Evolutionary conservation across 2,329 filamentous ascomycete genomes (phyloP).

Genomic region (Penicillium concentricum): DNA sequence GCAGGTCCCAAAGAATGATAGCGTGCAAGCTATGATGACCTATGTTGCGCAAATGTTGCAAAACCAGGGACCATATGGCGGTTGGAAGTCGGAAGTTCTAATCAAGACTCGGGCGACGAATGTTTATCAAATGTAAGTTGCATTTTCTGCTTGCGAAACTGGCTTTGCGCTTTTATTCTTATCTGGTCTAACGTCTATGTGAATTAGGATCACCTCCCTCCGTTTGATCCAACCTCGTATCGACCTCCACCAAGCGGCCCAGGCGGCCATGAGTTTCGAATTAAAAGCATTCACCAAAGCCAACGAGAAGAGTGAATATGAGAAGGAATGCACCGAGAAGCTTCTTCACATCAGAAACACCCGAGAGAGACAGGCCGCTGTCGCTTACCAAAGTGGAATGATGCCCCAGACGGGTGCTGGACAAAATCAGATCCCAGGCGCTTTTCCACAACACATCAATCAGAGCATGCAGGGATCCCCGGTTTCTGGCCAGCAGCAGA

Average conservation of each 20-base stretch:
- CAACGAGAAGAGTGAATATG: constrained; percentile 44
- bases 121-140: constrained; percentile 46
- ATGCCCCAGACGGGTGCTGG: constrained; percentile 36
- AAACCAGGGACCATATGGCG: constrained; percentile 43
- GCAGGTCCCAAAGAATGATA: constrained; percentile 36
- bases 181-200: constrained; percentile 11
- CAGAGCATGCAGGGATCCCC: constrained; percentile 53
- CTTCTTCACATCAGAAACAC: constrained; percentile 46
- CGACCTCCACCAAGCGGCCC: constrained; percentile 38
- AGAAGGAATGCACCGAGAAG: constrained; percentile 46
- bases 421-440: constrained; percentile 44
- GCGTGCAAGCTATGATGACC: constrained; percentile 37
- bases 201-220: constrained; percentile 45
- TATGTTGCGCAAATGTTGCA: constrained; percentile 42
- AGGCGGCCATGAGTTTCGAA: constrained; percentile 46
- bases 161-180: neutral
- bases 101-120: constrained; percentile 42
- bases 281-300: constrained; percentile 45
- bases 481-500: constrained; percentile 42
- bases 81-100: constrained; percentile 46
- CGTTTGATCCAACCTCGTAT: constrained; percentile 46
- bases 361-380: constrained; percentile 43
- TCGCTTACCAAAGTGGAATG: constrained; percentile 41
- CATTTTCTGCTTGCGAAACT: neutral
- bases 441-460: constrained; percentile 52